Percentiles rank a stretch among this genome's conserved stretches.
Conservation (phyloP, 306 rosid genomes). For the Rosa multiflora region DNA sequence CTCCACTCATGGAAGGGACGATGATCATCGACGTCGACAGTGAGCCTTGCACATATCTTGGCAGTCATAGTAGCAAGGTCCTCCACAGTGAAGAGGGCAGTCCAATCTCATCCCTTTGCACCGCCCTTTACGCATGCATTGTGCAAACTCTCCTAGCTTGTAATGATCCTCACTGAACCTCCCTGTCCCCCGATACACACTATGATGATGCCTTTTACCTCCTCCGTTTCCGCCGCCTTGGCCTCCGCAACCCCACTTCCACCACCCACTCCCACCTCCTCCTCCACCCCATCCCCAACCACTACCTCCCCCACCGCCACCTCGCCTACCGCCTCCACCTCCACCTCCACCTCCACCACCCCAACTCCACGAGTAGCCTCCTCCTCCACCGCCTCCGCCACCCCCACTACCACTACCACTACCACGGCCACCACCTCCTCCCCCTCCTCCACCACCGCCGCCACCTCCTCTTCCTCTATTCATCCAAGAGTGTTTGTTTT, state of each 20-base stretch:
- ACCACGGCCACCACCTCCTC: not conserved
- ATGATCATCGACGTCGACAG: conserved; percentile 35
- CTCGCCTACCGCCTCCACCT: not conserved
- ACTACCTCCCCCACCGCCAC: conserved; percentile 16
- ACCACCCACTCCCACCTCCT: conserved; percentile 76
- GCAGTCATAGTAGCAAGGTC: conserved; percentile 87
- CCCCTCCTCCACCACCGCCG: conserved; percentile 17
- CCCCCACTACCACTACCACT: conserved; percentile 39
- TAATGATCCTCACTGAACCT: conserved; percentile 41
- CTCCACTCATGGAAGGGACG: not conserved
- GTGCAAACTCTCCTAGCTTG: conserved; percentile 64
- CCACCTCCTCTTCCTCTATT: conserved; percentile 17
- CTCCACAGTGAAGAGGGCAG: conserved; percentile 90
- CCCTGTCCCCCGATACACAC: conserved; percentile 24
- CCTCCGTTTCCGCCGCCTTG: conserved; percentile 29
- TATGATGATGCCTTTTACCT: conserved; percentile 17
- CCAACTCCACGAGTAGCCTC: conserved; percentile 35
- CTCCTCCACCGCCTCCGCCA: conserved; percentile 70
- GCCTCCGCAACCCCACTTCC: conserved; percentile 69
- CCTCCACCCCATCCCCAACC: conserved; percentile 54
- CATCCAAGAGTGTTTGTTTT: conserved; percentile 24
- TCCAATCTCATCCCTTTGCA: conserved; percentile 78
- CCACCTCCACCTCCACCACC: conserved; percentile 41
- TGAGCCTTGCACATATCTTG: conserved; percentile 82
- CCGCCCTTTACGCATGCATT: conserved; percentile 66